Conservation (phyloP, 441 rosid genomes). For the Brassica hybrid region DNA sequence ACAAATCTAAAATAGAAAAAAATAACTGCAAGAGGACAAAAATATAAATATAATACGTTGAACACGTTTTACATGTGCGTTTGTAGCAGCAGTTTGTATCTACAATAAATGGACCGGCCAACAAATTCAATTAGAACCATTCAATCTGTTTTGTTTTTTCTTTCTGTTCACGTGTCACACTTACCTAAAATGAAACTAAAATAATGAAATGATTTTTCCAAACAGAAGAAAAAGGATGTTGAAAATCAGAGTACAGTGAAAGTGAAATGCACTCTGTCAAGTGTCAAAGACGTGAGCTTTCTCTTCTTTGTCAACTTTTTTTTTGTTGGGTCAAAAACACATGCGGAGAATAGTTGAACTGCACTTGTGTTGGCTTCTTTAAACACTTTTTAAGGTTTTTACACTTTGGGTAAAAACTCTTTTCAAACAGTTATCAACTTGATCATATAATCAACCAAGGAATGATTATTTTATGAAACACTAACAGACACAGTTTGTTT, state of each 20-base stretch:
- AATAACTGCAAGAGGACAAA: background rate
- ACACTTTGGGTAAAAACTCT: conserved; percentile 6
- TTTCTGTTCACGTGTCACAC: conserved; percentile 15
- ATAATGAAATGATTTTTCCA: background rate
- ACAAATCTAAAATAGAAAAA: background rate
- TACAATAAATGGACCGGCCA: conserved; percentile 40
- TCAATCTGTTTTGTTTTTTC: background rate
- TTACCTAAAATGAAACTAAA: too few species aligned
- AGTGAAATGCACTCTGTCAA: background rate
- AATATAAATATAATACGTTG: background rate
- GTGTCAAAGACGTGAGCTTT: conserved; percentile 6
- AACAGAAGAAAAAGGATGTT: conserved; percentile 9
- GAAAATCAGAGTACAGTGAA: background rate
- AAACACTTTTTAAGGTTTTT: too few species aligned
- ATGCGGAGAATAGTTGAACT: background rate
- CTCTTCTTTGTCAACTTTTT: background rate
- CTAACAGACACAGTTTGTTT: too few species aligned
- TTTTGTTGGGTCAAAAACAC: background rate
- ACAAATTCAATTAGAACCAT: conserved; percentile 31
- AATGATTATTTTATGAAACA: too few species aligned
- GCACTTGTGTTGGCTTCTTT: conserved; percentile 19
- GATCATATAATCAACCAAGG: background rate
- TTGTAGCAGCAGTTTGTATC: conserved; percentile 22
- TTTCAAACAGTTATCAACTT: conserved; percentile 16
- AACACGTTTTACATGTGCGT: conserved; percentile 27